These are phyloP conservation scores for Teratosphaeria gauchensis DNA, from an alignment of 2,329 filamentous ascomycete genomes.

Conservation along the genomic window DNA sequence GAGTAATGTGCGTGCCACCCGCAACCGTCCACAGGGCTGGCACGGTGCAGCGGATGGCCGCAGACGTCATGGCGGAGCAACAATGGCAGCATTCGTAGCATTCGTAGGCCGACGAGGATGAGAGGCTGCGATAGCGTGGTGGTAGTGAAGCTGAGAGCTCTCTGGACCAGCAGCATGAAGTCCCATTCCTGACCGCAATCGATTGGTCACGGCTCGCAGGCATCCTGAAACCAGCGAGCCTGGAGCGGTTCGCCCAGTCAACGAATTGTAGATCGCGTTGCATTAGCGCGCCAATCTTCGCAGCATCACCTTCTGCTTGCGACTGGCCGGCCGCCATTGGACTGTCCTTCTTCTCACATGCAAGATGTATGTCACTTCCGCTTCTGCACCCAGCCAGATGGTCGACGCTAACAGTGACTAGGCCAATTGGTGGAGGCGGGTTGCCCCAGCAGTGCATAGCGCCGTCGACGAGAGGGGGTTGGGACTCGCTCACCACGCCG, in stretches of 20 bases:
- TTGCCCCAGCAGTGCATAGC: neutral
- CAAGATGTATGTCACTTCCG: neutral
- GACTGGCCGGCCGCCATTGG: neutral
- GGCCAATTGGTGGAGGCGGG: neutral
- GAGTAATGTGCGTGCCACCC: neutral
- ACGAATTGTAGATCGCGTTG: neutral
- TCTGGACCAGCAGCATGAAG: neutral
- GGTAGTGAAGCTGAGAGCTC: neutral
- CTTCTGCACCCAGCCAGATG: neutral
- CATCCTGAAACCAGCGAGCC: neutral
- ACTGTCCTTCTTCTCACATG: neutral
- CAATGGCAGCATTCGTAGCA: neutral
- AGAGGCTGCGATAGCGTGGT: neutral
- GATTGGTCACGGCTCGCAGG: neutral
- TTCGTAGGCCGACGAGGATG: neutral
- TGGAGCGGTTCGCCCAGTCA: neutral
- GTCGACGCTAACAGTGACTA: neutral
- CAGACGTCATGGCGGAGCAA: neutral
- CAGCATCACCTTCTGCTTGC: neutral
- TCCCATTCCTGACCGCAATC: neutral
- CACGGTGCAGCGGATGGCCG: neutral
- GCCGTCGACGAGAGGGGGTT: neutral
- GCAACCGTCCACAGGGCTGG: neutral
- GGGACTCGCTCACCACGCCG: neutral
- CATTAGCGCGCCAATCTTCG: slow-evolving; percentile 7